Percentiles rank a stretch among this genome's conserved stretches.
Evolutionary conservation across 2,329 filamentous ascomycete genomes (phyloP).

Genomic region (Alternaria triticina): DNA sequence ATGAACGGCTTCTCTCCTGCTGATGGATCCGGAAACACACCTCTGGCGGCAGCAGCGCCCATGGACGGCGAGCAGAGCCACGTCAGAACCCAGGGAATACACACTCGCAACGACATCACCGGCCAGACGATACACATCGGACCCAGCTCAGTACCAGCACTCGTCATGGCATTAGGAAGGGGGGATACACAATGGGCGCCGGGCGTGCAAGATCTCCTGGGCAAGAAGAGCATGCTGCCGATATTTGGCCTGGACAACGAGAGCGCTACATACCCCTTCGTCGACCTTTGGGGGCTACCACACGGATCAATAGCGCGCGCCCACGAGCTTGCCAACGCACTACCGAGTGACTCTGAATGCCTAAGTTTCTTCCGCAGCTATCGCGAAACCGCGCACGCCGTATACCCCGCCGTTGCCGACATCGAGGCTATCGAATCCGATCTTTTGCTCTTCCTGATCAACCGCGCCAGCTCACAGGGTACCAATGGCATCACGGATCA

Average conservation of each 20-base stretch:
- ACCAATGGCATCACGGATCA: slow-evolving; percentile 57
- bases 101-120: slow-evolving; percentile 65
- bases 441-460: slow-evolving; percentile 61
- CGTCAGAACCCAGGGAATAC: slow-evolving; percentile 61
- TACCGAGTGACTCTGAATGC: slow-evolving; percentile 65
- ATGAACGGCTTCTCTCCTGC: slow-evolving; percentile 43
- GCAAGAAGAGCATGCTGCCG: slow-evolving; percentile 65
- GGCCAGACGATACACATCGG: slow-evolving; percentile 68
- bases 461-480: slow-evolving; percentile 55
- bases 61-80: slow-evolving; percentile 50
- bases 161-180: slow-evolving; percentile 60
- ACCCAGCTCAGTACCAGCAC: slow-evolving; percentile 66
- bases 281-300: slow-evolving; percentile 67
- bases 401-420: slow-evolving; percentile 67
- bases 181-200: slow-evolving; percentile 55
- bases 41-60: slow-evolving; percentile 42
- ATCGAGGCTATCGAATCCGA: slow-evolving; percentile 61
- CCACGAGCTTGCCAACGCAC: slow-evolving; percentile 63
- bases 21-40: slow-evolving; percentile 38
- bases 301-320: slow-evolving; percentile 65
- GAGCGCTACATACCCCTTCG: slow-evolving; percentile 69
- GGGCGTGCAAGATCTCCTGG: slow-evolving; percentile 63
- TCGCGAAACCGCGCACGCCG: slow-evolving; percentile 63
- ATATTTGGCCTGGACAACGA: slow-evolving; percentile 70
- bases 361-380: slow-evolving; percentile 64